phyloP scores from a whole-genome alignment of 208 protist genomes.

The Lotmaria passim region DNA sequence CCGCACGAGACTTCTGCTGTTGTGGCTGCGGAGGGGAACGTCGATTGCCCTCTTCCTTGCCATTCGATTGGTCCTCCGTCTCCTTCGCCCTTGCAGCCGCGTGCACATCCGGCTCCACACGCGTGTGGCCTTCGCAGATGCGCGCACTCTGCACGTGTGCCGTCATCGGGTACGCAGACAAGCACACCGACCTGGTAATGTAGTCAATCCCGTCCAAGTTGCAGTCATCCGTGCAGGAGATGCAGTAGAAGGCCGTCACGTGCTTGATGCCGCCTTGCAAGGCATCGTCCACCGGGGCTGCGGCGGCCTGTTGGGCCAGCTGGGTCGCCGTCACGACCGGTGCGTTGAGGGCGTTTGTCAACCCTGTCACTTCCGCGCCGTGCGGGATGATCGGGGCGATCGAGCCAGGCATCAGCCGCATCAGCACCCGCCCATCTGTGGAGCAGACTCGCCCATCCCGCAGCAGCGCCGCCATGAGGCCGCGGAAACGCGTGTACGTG shows the following conservation, averaged over 20 bases:
- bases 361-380: constrained; percentile 72
- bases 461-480: constrained; percentile 82
- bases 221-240: constrained; percentile 86
- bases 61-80: not conserved
- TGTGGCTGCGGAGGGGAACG: too few species aligned
- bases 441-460: constrained; percentile 77
- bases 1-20: constrained; percentile 2
- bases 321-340: constrained; percentile 62
- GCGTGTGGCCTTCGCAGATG: constrained; percentile 75
- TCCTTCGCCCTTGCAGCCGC: not conserved
- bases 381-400: constrained; percentile 86
- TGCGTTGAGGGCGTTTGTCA: constrained; percentile 67
- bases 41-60: not conserved
- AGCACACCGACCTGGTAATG: constrained; percentile 68
- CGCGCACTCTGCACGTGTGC: constrained; percentile 82
- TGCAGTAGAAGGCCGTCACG: constrained; percentile 76
- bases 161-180: constrained; percentile 79
- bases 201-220: constrained; percentile 82
- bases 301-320: constrained; percentile 35
- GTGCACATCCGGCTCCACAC: constrained; percentile 30
- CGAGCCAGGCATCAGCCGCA: constrained; percentile 79
- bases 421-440: constrained; percentile 69
- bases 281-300: constrained; percentile 60
- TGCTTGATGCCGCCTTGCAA: constrained; percentile 88
- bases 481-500: constrained; percentile 86